phyloP scores from a whole-genome alignment of 345 rosid genomes.

The Cardiospermum halicacabum region DNA sequence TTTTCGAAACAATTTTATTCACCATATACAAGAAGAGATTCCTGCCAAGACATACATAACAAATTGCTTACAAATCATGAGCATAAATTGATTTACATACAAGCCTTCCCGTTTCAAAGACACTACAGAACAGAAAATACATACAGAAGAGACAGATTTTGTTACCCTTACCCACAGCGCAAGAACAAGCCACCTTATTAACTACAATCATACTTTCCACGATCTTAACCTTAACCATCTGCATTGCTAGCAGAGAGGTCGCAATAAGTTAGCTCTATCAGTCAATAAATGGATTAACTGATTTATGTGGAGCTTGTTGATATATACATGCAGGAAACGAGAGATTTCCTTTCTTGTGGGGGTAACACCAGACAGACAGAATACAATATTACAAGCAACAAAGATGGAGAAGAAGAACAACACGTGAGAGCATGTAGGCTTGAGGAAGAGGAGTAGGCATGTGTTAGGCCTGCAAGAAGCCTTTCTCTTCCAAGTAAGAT shows the following conservation, averaged over 20 bases:
- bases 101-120: too few relatives aligned
- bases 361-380: neutral
- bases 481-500: constrained; percentile 59
- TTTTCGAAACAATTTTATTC: too few relatives aligned
- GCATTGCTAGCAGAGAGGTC: neutral
- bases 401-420: too few relatives aligned
- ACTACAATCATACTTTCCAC: neutral
- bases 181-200: neutral
- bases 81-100: too few relatives aligned
- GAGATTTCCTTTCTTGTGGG: constrained; percentile 21
- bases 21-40: too few relatives aligned
- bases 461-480: constrained; percentile 50
- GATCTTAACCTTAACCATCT: neutral
- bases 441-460: neutral
- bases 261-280: neutral
- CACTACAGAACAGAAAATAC: too few relatives aligned
- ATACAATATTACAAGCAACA: neutral
- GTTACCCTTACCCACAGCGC: neutral
- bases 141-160: too few relatives aligned
- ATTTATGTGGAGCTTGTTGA: constrained; percentile 4
- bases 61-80: too few relatives aligned
- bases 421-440: neutral
- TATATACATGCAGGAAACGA: constrained; percentile 21
- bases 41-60: too few relatives aligned
- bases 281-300: neutral